Percentiles rank a stretch among this genome's conserved stretches.
phyloP scores from a whole-genome alignment of 2,329 filamentous ascomycete species.

The Aureobasidium melanogenum region DNA sequence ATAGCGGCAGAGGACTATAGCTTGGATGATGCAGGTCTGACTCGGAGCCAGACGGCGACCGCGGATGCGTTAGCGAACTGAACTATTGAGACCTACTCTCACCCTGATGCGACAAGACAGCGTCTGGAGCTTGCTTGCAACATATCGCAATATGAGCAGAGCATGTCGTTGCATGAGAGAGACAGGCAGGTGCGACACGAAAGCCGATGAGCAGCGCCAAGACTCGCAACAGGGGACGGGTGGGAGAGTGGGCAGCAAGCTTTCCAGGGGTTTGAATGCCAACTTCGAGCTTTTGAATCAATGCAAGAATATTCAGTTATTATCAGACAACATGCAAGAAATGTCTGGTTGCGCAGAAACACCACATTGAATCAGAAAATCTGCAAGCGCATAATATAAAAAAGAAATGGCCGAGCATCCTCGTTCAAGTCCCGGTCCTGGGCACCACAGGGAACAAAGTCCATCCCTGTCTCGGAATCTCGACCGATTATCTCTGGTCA shows the following conservation, averaged over 20 bases:
- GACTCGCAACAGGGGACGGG: neutral
- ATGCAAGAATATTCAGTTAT: neutral
- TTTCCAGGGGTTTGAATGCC: constrained; percentile 1
- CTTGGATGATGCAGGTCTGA: neutral
- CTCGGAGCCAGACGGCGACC: neutral
- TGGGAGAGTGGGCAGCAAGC: constrained; percentile 5
- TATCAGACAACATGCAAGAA: constrained; percentile 2
- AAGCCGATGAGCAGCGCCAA: neutral
- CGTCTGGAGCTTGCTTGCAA: neutral
- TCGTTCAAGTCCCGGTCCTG: constrained; percentile 1
- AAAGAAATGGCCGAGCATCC: constrained; percentile 3
- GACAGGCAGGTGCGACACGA: neutral
- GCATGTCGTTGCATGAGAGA: neutral
- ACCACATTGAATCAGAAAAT: neutral
- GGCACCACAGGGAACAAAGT: neutral
- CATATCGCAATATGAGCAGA: neutral
- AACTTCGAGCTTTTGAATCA: neutral
- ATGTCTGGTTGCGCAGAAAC: neutral
- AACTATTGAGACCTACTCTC: neutral
- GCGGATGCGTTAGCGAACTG: no score
- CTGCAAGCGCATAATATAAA: neutral
- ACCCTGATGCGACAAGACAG: neutral
- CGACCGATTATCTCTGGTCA: constrained; percentile 3
- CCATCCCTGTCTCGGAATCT: constrained; percentile 6
- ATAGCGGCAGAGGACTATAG: neutral